These are phyloP conservation scores for Saccharomycopsis vini DNA, from an alignment of 805 yeast genomes.

Conservation along the genomic window DNA sequence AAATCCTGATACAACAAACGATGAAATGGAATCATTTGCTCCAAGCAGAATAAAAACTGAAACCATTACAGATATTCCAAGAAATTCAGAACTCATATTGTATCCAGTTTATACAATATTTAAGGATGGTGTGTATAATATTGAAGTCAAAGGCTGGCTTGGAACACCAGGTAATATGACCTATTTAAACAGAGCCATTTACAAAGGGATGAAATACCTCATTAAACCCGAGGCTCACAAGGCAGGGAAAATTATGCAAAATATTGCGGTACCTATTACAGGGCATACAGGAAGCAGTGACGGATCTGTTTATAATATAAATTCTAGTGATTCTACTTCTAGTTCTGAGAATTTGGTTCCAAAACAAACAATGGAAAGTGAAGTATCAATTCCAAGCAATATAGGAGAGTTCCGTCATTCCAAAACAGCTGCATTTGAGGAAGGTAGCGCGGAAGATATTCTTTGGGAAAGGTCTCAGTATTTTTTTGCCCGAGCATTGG, in stretches of 20 bases:
- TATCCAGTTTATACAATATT: conserved; percentile 45
- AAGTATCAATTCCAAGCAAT: conserved; percentile 20
- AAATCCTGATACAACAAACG: not conserved
- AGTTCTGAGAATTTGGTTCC: conserved; percentile 4
- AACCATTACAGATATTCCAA: conserved; percentile 12
- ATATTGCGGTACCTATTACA: conserved; percentile 14
- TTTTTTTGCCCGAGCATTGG: conserved; percentile 59
- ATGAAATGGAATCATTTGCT: too few relatives aligned
- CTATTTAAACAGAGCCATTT: conserved; percentile 60
- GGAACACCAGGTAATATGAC: conserved; percentile 61
- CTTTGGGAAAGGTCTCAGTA: conserved; percentile 59
- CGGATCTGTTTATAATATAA: not conserved
- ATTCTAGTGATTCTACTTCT: not conserved
- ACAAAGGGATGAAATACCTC: conserved; percentile 62
- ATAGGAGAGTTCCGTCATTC: not conserved
- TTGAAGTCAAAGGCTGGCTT: conserved; percentile 66
- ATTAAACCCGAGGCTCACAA: conserved; percentile 31
- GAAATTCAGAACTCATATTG: conserved; percentile 51
- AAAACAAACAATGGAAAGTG: conserved; percentile 3
- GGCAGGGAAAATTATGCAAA: conserved; percentile 9
- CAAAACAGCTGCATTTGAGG: conserved; percentile 22
- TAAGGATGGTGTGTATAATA: conserved; percentile 33
- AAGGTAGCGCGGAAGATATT: conserved; percentile 37
- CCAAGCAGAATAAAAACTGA: too few relatives aligned
- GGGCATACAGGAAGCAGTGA: conserved; percentile 15